Conservation (phyloP, 805 yeast genomes). For the Hanseniaspora thailandica region DNA sequence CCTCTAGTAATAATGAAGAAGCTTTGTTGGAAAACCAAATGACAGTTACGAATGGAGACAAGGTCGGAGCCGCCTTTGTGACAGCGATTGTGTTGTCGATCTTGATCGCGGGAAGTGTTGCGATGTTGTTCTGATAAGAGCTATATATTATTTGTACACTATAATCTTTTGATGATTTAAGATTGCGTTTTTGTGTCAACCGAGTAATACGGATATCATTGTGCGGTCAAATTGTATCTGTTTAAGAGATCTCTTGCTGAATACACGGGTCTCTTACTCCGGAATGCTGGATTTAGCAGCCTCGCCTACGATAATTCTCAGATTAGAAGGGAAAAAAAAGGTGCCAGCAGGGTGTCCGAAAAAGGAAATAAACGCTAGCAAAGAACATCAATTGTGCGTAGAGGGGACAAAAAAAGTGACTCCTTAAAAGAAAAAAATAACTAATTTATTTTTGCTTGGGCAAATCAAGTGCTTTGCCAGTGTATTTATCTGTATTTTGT, state of each 20-base stretch:
- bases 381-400: not conserved
- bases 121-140: slow-evolving; percentile 52
- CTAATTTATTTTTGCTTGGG: too few species aligned
- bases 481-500: too few species aligned
- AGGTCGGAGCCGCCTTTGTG: slow-evolving; percentile 80
- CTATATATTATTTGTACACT: not conserved
- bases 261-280: too few species aligned
- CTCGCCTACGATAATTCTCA: too few species aligned
- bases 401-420: not conserved
- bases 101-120: slow-evolving; percentile 53
- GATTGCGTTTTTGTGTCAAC: too few species aligned
- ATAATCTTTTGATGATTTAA: not conserved
- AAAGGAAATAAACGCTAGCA: not conserved
- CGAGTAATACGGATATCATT: too few species aligned
- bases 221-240: too few species aligned
- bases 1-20: slow-evolving; percentile 25
- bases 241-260: too few species aligned
- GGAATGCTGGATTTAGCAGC: too few species aligned
- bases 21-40: slow-evolving; percentile 25
- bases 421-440: not conserved
- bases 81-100: slow-evolving; percentile 62
- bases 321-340: not conserved
- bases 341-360: not conserved
- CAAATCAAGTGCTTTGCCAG: too few species aligned
- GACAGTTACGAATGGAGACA: slow-evolving; percentile 48